These are phyloP conservation scores for Globisporangium rhizosaccharum DNA, from an alignment of 352 stramenopile genomes.

Conservation along the genomic window DNA sequence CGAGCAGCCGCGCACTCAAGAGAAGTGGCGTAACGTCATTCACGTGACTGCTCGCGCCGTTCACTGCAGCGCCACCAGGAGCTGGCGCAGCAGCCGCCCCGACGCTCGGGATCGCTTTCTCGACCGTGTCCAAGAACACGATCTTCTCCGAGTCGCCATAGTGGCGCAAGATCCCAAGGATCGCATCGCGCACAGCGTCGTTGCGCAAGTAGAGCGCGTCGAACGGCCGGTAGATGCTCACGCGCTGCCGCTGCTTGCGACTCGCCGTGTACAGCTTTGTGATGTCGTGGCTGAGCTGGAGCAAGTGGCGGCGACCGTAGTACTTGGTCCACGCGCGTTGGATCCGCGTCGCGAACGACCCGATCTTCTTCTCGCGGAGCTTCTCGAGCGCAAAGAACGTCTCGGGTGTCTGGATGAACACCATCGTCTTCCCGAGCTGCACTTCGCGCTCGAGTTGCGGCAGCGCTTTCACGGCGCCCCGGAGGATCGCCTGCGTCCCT, in stretches of 20 bases:
- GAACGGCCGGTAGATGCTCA: constrained; percentile 86
- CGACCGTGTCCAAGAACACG: constrained; percentile 72
- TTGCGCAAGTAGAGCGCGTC: constrained; percentile 78
- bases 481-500: constrained; percentile 75
- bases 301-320: constrained; percentile 67
- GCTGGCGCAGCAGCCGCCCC: background rate
- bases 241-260: constrained; percentile 76
- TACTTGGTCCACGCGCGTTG: constrained; percentile 83
- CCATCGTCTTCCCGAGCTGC: constrained; percentile 87
- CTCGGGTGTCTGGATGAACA: constrained; percentile 89
- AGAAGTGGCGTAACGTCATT: constrained; percentile 28
- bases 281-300: constrained; percentile 82
- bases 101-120: constrained; percentile 45
- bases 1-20: constrained; percentile 39
- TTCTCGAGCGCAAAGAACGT: constrained; percentile 89
- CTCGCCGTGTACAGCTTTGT: constrained; percentile 79
- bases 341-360: constrained; percentile 72
- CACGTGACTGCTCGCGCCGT: constrained; percentile 4
- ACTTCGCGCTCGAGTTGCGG: constrained; percentile 76
- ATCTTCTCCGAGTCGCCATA: constrained; percentile 78
- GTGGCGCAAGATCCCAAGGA: constrained; percentile 66
- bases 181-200: constrained; percentile 48
- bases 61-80: constrained; percentile 11
- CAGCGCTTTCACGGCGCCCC: constrained; percentile 61
- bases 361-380: constrained; percentile 75